Evolutionary conservation across 257 asterid genomes (phyloP).

Genomic region (Fraxinus quadrangulata): DNA sequence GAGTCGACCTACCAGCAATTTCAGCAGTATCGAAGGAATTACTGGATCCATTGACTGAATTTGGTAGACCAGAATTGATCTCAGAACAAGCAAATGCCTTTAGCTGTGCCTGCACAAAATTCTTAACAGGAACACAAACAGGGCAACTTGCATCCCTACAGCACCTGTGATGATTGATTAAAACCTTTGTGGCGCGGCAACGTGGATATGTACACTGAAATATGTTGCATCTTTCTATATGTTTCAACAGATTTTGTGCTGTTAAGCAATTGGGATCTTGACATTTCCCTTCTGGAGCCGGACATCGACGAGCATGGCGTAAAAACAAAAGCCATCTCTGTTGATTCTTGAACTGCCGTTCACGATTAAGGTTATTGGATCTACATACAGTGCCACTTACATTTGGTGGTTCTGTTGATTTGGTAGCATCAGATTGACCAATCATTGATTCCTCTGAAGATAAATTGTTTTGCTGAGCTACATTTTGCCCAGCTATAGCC

Average conservation of each 20-base stretch:
- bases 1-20: conserved; percentile 44
- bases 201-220: conserved; percentile 60
- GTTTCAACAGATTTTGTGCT: conserved; percentile 72
- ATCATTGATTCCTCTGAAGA: conserved; percentile 65
- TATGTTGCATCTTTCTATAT: conserved; percentile 56
- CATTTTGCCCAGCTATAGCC: conserved; percentile 59
- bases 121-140: conserved; percentile 79
- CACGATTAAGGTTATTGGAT: conserved; percentile 53
- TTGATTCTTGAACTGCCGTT: conserved; percentile 63
- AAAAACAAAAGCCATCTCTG: conserved; percentile 82
- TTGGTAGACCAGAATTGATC: conserved; percentile 47
- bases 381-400: conserved; percentile 37
- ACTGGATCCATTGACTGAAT: conserved; percentile 41
- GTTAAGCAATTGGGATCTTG: conserved; percentile 54
- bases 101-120: conserved; percentile 50
- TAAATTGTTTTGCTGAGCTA: conserved; percentile 64
- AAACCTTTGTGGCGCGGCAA: conserved; percentile 53
- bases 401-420: conserved; percentile 52
- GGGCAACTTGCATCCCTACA: conserved; percentile 72
- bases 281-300: conserved; percentile 84
- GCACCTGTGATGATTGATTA: conserved; percentile 56
- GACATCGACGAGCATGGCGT: conserved; percentile 86
- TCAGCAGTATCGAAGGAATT: conserved; percentile 54
- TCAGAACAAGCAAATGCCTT: conserved; percentile 49
- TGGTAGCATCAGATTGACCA: conserved; percentile 52